phyloP scores from a whole-genome alignment of 1,139 yeast genomes.

The Meyerozyma athensensis region DNA sequence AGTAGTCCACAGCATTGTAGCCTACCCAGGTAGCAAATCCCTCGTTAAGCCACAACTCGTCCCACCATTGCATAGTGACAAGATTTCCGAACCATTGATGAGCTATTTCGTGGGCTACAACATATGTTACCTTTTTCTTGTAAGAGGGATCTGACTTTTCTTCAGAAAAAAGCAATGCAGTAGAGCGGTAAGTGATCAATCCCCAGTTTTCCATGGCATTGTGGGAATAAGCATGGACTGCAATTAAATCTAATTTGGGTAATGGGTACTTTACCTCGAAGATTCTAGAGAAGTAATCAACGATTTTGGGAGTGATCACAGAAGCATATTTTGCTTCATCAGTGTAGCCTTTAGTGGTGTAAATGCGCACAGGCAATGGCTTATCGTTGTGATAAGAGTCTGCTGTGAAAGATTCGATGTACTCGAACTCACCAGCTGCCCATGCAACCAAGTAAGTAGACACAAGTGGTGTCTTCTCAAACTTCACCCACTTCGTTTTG shows the following conservation, averaged over 20 bases:
- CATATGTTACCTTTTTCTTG: slow-evolving; percentile 49
- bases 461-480: slow-evolving; percentile 15
- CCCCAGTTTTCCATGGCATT: slow-evolving; percentile 96
- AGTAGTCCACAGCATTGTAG: slow-evolving; percentile 45
- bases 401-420: slow-evolving; percentile 48
- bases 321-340: slow-evolving; percentile 63
- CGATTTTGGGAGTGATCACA: slow-evolving; percentile 59
- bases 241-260: slow-evolving; percentile 72
- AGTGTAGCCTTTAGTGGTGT: slow-evolving; percentile 66
- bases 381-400: slow-evolving; percentile 29
- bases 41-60: slow-evolving; percentile 59
- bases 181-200: slow-evolving; percentile 73
- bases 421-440: slow-evolving; percentile 73
- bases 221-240: slow-evolving; percentile 70
- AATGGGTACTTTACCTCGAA: slow-evolving; percentile 67
- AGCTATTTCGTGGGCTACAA: slow-evolving; percentile 59
- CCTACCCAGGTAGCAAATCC: slow-evolving; percentile 63
- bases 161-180: slow-evolving; percentile 66
- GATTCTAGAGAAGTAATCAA: slow-evolving; percentile 59
- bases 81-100: slow-evolving; percentile 65
- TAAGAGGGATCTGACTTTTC: slow-evolving; percentile 62
- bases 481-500: slow-evolving; percentile 9
- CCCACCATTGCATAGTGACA: slow-evolving; percentile 65
- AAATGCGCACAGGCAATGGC: slow-evolving; percentile 68
- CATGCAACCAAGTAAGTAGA: slow-evolving; percentile 28